phyloP scores from a whole-genome alignment of 2,329 filamentous ascomycete genomes.

The Colletotrichum abscissum region DNA sequence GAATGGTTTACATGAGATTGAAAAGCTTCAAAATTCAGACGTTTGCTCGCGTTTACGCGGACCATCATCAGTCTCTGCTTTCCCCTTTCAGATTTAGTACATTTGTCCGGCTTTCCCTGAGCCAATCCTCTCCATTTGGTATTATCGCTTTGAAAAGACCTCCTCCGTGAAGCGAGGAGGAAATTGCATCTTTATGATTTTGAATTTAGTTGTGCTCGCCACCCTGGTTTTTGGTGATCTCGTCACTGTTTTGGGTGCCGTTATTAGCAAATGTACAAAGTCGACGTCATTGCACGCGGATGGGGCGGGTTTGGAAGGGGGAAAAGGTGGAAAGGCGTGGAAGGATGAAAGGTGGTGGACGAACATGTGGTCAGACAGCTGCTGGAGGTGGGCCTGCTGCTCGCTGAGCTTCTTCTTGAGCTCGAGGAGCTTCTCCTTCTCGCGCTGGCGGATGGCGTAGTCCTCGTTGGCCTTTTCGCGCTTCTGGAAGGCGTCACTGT shows the following conservation, averaged over 20 bases:
- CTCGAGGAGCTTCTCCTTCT: constrained; percentile 87
- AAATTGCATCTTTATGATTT: not conserved
- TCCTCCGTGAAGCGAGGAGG: not conserved
- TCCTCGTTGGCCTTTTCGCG: constrained; percentile 91
- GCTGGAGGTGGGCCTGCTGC: constrained; percentile 85
- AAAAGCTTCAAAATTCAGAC: constrained; percentile 32
- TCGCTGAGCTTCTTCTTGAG: constrained; percentile 79
- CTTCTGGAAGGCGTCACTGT: constrained; percentile 90
- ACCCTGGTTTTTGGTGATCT: constrained; percentile 78
- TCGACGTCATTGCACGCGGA: no score
- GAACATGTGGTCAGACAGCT: constrained; percentile 89
- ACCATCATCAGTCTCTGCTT: constrained; percentile 17
- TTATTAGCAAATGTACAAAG: constrained; percentile 5
- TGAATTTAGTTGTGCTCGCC: constrained; percentile 70
- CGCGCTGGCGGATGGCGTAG: constrained; percentile 85
- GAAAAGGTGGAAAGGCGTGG: not conserved
- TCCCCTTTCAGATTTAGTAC: not conserved
- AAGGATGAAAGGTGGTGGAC: constrained; percentile 44
- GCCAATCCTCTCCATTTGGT: not conserved
- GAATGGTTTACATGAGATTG: not conserved
- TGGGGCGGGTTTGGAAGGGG: not conserved
- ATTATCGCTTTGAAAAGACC: not conserved
- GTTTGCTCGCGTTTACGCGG: not conserved
- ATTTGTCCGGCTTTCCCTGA: not conserved
- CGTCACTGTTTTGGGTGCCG: constrained; percentile 66